phyloP scores from a whole-genome alignment of 202 grass and related monocot genomes.

The Carex sylvatica region DNA sequence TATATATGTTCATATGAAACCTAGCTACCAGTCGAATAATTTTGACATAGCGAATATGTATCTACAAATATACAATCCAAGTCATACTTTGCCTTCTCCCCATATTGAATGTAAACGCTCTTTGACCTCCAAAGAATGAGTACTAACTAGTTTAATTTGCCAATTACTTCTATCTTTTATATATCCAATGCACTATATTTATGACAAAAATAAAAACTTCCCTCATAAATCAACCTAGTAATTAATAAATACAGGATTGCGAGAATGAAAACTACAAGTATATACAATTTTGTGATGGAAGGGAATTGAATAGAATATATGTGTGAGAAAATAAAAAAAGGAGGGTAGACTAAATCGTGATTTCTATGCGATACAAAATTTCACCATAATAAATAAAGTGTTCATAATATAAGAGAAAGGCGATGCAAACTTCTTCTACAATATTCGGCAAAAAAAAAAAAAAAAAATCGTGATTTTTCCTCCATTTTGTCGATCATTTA shows the following conservation, averaged over 20 bases:
- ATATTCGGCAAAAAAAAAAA: too few relatives aligned
- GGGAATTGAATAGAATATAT: slow-evolving; percentile 14
- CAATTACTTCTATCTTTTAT: neutral
- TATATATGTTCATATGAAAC: neutral
- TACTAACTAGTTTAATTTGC: neutral
- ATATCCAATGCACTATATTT: neutral
- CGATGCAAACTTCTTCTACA: too few relatives aligned
- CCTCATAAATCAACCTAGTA: neutral
- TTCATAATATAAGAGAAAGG: too few relatives aligned
- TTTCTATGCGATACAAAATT: too few relatives aligned
- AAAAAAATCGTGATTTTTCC: too few relatives aligned
- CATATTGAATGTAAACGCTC: neutral
- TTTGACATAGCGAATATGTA: neutral
- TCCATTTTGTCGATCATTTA: too few relatives aligned
- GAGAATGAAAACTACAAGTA: neutral
- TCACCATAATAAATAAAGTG: too few relatives aligned
- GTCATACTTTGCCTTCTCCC: neutral
- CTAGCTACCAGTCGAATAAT: neutral
- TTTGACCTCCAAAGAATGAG: neutral
- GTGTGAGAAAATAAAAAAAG: neutral
- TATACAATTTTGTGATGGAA: neutral
- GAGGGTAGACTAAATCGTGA: too few relatives aligned
- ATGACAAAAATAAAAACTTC: neutral
- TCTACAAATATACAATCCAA: neutral
- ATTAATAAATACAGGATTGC: neutral